Evolutionary conservation across 495 filamentous ascomycete species (phyloP), one percentile per base, ranked within the genome.

Genomic region (Sabuloglossum arenarium): DNA sequence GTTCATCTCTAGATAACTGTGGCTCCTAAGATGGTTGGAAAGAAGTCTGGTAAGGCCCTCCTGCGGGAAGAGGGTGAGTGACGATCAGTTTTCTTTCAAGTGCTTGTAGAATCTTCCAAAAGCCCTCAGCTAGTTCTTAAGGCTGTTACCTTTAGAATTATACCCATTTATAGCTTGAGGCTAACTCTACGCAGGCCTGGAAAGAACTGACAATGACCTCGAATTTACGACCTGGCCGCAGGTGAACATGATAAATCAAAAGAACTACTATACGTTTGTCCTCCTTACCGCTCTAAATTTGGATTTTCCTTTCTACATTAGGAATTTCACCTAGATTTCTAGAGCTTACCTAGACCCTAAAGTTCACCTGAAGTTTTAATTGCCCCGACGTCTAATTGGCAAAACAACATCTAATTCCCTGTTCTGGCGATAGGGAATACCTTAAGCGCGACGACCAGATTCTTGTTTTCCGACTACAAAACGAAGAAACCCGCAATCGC

Each of bases 191-290:
- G 21, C 56, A 94, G 91, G 91, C 58, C 80, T 98, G 46, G 86
- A 91, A 68, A 75, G 89, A 60, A 97, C 93, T 37, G 91, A 98
- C 71, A 98, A 98, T 75, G 88, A 89, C 65, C 88, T 98, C 78
- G 88, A 88, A 64, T 78, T 86, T 53, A 88, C 88, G 25, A 90
- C 76, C 68, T 98, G 91, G 91, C 93, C 91, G 21, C 82, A 88
- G 61, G 79, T 95, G 43, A 74, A 75, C 16, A 82, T 88, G 63
- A 98, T 98, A 66, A 98, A 98, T 64, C 91, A 98, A 65, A 98
- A 98, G 70, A 98, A 98, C 68, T 98, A 98, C 69, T 98, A 98
- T 63, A 98, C 91, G 87, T 95, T 75, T 56, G 87, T 74, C 23
- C 55, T 16, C 45, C n/a, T n/a, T n/a, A 19, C 39, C 25, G 24